Percentiles rank a stretch among this genome's conserved stretches.
Evolutionary conservation across 2,329 filamentous ascomycete species (phyloP).

Genomic region (Xylariales sp.): DNA sequence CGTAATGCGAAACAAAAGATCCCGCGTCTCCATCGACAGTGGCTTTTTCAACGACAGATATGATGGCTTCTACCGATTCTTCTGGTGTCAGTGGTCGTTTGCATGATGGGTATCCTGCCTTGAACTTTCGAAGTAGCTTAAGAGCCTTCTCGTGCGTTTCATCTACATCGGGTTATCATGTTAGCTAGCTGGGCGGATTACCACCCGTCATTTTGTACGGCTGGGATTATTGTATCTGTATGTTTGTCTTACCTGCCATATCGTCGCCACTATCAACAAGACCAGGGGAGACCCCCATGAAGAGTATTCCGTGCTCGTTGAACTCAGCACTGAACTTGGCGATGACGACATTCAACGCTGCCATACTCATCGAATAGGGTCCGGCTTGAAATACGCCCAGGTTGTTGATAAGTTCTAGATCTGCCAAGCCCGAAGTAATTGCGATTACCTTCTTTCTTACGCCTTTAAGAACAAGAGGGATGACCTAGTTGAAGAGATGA

Average conservation of each 20-base stretch:
- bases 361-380: constrained; percentile 39
- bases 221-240: no score
- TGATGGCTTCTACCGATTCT: constrained; percentile 13
- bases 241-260: background rate
- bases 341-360: constrained; percentile 12
- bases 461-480: constrained; percentile 47
- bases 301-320: constrained; percentile 37
- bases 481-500: constrained; percentile 45
- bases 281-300: constrained; percentile 39
- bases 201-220: no score
- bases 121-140: constrained; percentile 12
- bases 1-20: constrained; percentile 48
- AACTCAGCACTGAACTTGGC: constrained; percentile 39
- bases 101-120: constrained; percentile 17
- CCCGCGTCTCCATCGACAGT: constrained; percentile 35
- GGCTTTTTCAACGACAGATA: constrained; percentile 16
- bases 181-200: no score
- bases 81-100: constrained; percentile 16
- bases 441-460: constrained; percentile 46
- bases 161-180: no score
- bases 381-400: constrained; percentile 25
- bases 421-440: constrained; percentile 43
- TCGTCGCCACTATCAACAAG: constrained; percentile 25
- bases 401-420: constrained; percentile 24
- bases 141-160: constrained; percentile 4